A percentile compares a stretch with the other conserved stretches of the same genome.
Evolutionary conservation across 2,329 filamentous ascomycete species (phyloP).

Genomic region (Alternaria sp.): DNA sequence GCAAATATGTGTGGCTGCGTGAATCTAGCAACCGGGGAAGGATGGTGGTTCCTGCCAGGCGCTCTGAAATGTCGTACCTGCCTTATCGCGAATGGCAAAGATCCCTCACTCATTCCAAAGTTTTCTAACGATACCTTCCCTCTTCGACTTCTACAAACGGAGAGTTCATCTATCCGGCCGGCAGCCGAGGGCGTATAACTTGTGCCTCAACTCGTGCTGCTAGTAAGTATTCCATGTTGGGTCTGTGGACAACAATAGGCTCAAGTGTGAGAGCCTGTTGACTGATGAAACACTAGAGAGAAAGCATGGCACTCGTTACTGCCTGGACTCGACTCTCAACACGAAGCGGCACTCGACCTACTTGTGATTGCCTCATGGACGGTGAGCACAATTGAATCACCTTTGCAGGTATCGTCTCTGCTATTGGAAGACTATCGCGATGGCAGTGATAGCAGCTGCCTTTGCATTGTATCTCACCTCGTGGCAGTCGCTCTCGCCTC

Average conservation of each 20-base stretch:
- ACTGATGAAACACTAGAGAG: background rate
- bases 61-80: background rate
- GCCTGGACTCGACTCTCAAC: background rate
- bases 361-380: background rate
- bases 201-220: background rate
- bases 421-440: background rate
- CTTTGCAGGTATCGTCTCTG: background rate
- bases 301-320: background rate
- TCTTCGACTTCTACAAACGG: background rate
- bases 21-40: background rate
- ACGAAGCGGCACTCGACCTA: background rate
- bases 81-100: conserved; percentile 9
- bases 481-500: conserved; percentile 16
- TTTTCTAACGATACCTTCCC: background rate
- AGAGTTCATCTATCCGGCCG: background rate
- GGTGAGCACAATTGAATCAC: background rate
- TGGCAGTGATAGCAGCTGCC: background rate
- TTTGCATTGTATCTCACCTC: background rate
- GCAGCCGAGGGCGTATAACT: background rate
- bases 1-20: background rate
- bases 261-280: background rate
- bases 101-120: background rate
- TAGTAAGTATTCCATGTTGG: background rate
- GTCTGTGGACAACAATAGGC: background rate
- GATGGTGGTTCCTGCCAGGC: background rate